phyloP scores from a whole-genome alignment of 1,284 basidiomycete species.

The Rhodotorula mucilaginosa region DNA sequence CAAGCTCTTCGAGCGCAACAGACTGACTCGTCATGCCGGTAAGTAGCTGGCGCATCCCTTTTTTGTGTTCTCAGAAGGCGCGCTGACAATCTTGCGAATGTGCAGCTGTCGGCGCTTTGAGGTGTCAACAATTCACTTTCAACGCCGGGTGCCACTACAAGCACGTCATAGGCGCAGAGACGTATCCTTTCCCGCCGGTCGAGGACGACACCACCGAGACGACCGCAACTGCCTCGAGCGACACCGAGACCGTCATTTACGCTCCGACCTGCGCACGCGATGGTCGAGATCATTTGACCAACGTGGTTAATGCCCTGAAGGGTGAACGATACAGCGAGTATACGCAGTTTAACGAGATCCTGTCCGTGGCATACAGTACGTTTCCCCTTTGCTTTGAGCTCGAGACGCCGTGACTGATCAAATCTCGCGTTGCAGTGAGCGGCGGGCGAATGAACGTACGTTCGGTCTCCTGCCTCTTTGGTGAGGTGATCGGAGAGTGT shows the following conservation, averaged over 20 bases:
- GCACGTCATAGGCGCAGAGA: slow-evolving; percentile 24
- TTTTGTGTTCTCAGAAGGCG: background rate
- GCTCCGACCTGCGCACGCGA: slow-evolving; percentile 19
- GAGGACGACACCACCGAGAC: background rate
- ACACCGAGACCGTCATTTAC: background rate
- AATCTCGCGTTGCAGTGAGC: slow-evolving; percentile 15
- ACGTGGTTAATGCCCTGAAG: slow-evolving; percentile 7
- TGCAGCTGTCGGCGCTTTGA: slow-evolving; percentile 7
- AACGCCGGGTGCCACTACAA: slow-evolving; percentile 25
- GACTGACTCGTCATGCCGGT: slow-evolving; percentile 14
- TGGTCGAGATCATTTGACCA: slow-evolving; percentile 19
- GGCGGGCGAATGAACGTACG: slow-evolving; percentile 36
- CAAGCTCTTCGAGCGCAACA: slow-evolving; percentile 24
- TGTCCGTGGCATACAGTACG: slow-evolving; percentile 37
- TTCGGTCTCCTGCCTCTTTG: too few relatives aligned
- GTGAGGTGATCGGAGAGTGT: background rate
- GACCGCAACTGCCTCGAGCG: background rate
- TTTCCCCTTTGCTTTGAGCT: background rate
- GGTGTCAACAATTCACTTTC: slow-evolving; percentile 28
- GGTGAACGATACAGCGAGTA: background rate
- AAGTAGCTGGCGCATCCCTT: background rate
- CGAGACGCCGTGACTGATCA: too few relatives aligned
- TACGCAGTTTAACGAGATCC: slow-evolving; percentile 34
- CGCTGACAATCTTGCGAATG: background rate
- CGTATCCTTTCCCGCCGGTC: slow-evolving; percentile 23